A percentile compares a stretch with the other conserved stretches of the same genome.
These are phyloP conservation scores for Kurtzmaniella natalensis DNA, from an alignment of 1,139 yeast genomes.

Conservation along the genomic window DNA sequence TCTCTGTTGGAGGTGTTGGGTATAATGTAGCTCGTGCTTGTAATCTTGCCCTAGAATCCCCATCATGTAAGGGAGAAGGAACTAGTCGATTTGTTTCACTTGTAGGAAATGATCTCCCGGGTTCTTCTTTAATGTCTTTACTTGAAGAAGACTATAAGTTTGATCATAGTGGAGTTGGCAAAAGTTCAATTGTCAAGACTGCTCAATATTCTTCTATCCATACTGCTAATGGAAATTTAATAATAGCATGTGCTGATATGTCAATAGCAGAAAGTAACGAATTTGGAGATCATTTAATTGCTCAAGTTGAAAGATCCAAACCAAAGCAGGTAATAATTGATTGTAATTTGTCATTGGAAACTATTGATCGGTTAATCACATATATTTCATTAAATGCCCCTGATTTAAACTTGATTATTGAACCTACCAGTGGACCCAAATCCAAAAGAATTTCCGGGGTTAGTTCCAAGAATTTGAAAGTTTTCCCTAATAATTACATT, in stretches of 20 bases:
- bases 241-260: constrained; percentile 87
- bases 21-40: constrained; percentile 66
- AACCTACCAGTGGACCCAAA: constrained; percentile 74
- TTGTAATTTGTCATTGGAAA: constrained; percentile 51
- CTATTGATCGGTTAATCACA: constrained; percentile 33
- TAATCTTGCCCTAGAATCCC: constrained; percentile 16
- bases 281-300: constrained; percentile 34
- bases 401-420: constrained; percentile 45
- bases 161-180: constrained; percentile 33
- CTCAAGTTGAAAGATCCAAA: constrained; percentile 23
- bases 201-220: constrained; percentile 76
- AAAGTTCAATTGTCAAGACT: constrained; percentile 28
- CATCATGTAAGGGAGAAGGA: constrained; percentile 11
- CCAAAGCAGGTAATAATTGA: constrained; percentile 58
- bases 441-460: constrained; percentile 35
- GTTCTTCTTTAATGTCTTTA: constrained; percentile 33
- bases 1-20: constrained; percentile 82
- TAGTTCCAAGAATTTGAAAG: constrained; percentile 12
- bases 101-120: constrained; percentile 57
- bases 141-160: constrained; percentile 28
- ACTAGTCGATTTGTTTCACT: constrained; percentile 48
- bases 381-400: constrained; percentile 13
- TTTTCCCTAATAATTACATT: constrained; percentile 30
- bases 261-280: constrained; percentile 50
- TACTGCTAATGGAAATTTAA: constrained; percentile 53